Evolutionary conservation across 805 yeast species (phyloP), one percentile per base, ranked within the genome.

Genomic region (Myxozyma melibiosi): DNA sequence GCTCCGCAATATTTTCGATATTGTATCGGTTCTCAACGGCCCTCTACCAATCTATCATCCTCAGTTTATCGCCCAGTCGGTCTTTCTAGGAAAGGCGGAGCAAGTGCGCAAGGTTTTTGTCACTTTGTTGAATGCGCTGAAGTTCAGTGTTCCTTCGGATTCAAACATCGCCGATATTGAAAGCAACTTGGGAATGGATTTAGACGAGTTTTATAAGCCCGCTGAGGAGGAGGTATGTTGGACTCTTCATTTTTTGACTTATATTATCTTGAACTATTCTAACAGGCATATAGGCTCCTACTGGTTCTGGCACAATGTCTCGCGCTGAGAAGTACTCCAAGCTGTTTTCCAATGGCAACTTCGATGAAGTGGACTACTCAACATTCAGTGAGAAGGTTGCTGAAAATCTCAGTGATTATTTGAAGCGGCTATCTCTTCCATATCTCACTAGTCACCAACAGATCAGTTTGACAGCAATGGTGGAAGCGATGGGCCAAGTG

Each of bases 21-120:
- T 91, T 55, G 87, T 86, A 48, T 75, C 88, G 14, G 84, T 90
- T 3, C 73, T 91, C 53, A 91, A 91, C 72, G 97, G 97, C 31
- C 94, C 95, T 0, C 70, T 92, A 14, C 97, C 97, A 0, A 73
- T 90, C 0, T 91, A 88, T 65, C 97, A 92, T 67, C 98, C 98
- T 0, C 96, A 90, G 70, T 79, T 89, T 51, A 71, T 91, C 46
- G 84, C 90, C 43, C 96, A 91, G 69, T 74, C 84, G 3, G 69
- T 91, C 18, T 84, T 86, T 65, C 79, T 82, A 63, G 85, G 84
- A 27, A 83, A 85, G 60, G 62, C 80, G 13, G 72, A 74, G 9
- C 67, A 82, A 1, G 91, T 83, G 1, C 78, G 82, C 58, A 78
- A 76, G 37, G 76, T 91, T 0, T 66, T 92, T 18, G 72, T 80